These are phyloP conservation scores for Leishmania aethiopica DNA, from an alignment of 208 protist genomes.

Conservation along the genomic window DNA sequence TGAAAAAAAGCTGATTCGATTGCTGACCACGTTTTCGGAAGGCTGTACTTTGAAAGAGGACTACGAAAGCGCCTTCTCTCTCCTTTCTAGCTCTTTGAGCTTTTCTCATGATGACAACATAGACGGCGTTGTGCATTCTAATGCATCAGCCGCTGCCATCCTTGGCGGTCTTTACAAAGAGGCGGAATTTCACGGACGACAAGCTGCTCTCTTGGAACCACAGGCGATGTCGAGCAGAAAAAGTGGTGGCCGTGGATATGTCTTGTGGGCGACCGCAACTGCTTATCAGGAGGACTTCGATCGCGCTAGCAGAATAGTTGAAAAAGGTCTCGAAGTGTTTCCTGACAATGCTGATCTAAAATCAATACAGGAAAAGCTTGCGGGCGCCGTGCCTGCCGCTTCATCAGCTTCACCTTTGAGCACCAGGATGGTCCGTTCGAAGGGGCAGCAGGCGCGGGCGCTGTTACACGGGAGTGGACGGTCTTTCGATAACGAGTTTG, in stretches of 20 bases:
- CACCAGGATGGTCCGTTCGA: constrained; percentile 28
- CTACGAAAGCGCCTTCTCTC: constrained; percentile 57
- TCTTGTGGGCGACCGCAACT: constrained; percentile 72
- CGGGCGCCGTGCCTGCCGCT: neutral
- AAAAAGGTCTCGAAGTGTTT: constrained; percentile 63
- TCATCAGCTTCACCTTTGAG: constrained; percentile 2
- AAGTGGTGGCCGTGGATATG: constrained; percentile 47
- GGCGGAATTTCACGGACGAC: constrained; percentile 78
- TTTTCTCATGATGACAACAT: constrained; percentile 79
- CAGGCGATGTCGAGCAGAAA: constrained; percentile 6
- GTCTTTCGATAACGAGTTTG: constrained; percentile 87
- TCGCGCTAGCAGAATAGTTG: constrained; percentile 56
- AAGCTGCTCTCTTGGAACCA: constrained; percentile 67
- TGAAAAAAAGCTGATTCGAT: constrained; percentile 73
- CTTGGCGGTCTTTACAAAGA: constrained; percentile 71
- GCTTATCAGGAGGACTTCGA: constrained; percentile 87
- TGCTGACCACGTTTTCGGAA: constrained; percentile 84
- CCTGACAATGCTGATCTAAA: constrained; percentile 35
- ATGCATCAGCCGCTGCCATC: constrained; percentile 57
- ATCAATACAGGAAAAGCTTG: constrained; percentile 23
- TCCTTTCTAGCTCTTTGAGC: constrained; percentile 48
- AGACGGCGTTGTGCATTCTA: constrained; percentile 59
- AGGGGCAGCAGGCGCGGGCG: constrained; percentile 60
- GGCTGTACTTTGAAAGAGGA: constrained; percentile 48
- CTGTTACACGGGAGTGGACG: constrained; percentile 58